Percentiles rank a stretch among this genome's conserved stretches.
Conservation (phyloP, 805 yeast species). For the Kodamaea kakaduensis region DNA sequence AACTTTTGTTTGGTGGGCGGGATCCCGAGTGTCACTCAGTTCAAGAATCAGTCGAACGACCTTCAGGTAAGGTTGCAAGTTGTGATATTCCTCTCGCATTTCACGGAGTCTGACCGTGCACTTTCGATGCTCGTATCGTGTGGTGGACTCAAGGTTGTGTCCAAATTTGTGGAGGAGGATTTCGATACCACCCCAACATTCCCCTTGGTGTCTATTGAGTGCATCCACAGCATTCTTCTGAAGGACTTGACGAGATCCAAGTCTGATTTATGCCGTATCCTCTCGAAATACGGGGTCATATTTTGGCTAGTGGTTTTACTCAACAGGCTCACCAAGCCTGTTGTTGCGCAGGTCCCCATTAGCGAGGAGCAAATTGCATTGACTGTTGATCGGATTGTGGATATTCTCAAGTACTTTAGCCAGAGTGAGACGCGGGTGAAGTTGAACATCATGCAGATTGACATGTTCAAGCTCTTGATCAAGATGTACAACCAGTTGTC, state of each 20-base stretch:
- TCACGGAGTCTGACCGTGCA: slow-evolving; percentile 32
- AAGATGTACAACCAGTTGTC: slow-evolving; percentile 29
- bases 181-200: slow-evolving; percentile 35
- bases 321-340: slow-evolving; percentile 25
- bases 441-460: slow-evolving; percentile 33
- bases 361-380: slow-evolving; percentile 3
- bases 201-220: slow-evolving; percentile 35
- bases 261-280: slow-evolving; percentile 39
- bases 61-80: slow-evolving; percentile 34
- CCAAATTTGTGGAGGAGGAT: slow-evolving; percentile 46
- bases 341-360: slow-evolving; percentile 7
- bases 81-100: slow-evolving; percentile 29
- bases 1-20: slow-evolving; percentile 43
- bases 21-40: slow-evolving; percentile 38
- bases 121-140: slow-evolving; percentile 40
- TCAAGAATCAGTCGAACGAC: slow-evolving; percentile 29
- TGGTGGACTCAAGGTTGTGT: slow-evolving; percentile 43
- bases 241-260: slow-evolving; percentile 36
- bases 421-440: slow-evolving; percentile 46
- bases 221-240: slow-evolving; percentile 32
- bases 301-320: slow-evolving; percentile 42
- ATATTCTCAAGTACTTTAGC: slow-evolving; percentile 40
- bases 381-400: slow-evolving; percentile 30
- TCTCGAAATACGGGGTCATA: slow-evolving; percentile 40
- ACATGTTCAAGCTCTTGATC: slow-evolving; percentile 39